A percentile compares a stretch with the other conserved stretches of the same genome.
These are phyloP conservation scores for Brassica carinata DNA, from an alignment of 345 rosid genomes.

Conservation along the genomic window DNA sequence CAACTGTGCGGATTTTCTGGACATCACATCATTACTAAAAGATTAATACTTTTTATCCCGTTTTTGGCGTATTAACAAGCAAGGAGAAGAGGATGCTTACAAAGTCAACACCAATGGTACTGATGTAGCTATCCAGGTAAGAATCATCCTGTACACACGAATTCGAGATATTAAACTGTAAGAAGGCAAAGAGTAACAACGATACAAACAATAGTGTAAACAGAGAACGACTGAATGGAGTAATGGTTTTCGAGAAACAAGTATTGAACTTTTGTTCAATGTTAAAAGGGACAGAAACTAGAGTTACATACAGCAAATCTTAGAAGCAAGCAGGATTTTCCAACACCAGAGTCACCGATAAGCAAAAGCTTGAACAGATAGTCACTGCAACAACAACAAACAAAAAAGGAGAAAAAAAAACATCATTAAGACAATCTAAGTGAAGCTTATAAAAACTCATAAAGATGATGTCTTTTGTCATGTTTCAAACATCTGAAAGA, in stretches of 20 bases:
- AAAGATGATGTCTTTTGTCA: background rate
- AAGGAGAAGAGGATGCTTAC: slow-evolving; percentile 35
- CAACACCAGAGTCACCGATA: slow-evolving; percentile 53
- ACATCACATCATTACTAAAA: slow-evolving; percentile 12
- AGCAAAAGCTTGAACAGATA: slow-evolving; percentile 50
- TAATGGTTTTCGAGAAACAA: background rate
- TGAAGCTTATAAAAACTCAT: background rate
- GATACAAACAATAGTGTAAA: background rate
- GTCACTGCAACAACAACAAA: slow-evolving; percentile 31
- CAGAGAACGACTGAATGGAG: background rate
- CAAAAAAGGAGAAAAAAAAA: background rate
- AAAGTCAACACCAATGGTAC: slow-evolving; percentile 69
- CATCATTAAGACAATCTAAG: slow-evolving; percentile 8
- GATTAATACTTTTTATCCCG: background rate
- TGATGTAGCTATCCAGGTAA: slow-evolving; percentile 61
- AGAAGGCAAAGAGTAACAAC: background rate
- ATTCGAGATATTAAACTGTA: background rate
- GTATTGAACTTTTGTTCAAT: background rate
- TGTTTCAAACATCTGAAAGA: background rate
- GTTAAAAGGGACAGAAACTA: background rate
- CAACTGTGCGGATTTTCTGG: slow-evolving; percentile 67
- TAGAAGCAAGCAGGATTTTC: slow-evolving; percentile 49
- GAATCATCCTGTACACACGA: slow-evolving; percentile 54
- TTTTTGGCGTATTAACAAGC: background rate
- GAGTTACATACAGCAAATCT: slow-evolving; percentile 46